Base-by-base conservation (phyloP, 2,329 filamentous ascomycete species). In the Emergomyces pasteurianus region DNA sequence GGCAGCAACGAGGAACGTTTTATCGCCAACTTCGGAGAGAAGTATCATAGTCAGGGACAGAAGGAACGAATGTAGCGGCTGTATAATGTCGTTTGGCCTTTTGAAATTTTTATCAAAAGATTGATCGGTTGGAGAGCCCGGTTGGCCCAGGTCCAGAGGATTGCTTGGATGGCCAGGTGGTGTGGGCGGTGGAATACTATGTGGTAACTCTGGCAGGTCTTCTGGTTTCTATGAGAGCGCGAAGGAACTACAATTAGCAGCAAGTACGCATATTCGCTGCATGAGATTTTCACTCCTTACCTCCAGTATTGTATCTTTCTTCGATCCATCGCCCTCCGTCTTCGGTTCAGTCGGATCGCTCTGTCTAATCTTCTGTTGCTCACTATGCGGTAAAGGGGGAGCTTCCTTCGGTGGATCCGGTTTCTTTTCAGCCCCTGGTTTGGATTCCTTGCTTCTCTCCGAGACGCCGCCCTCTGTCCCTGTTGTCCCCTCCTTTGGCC, bases 11-110 rank as follows among this genome's bases (percentile, higher is more conserved):
- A 99, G 82, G 79, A 99, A 99, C 0, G 94, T 99, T 78, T 99
- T 99, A 83, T 99, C 94, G 65, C 94, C 94, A 68, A 99, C 86
- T 74, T 99, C 94, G 54, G 92, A 96, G 68, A 97, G 88, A 64
- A 97, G 79, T 69, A 99, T 99, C 94, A 97, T 99, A 61, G 92
- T 92, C 63, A 96, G 85, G 18, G 94, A 95, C 38, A 97, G 85
- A 14, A 95, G 71, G 70, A 94, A 95, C 3, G 94, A 97, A 74
- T 99, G 92, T 69, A 86, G 79, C 21, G 90, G 89, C 64, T 86
- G 87, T 62, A 92, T 90, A 47, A 92, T 67, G 36, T 68, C 74
- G 9, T 67, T 67, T 26, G 66, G 67, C 23, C 67, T 65, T 69
- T 69, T 61, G 72, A 67, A 56, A 62, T 64, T 56, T 58, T 56